These are phyloP conservation scores for Talaromyces albobiverticillius DNA, from an alignment of 2,329 filamentous ascomycete species.

Conservation along the genomic window DNA sequence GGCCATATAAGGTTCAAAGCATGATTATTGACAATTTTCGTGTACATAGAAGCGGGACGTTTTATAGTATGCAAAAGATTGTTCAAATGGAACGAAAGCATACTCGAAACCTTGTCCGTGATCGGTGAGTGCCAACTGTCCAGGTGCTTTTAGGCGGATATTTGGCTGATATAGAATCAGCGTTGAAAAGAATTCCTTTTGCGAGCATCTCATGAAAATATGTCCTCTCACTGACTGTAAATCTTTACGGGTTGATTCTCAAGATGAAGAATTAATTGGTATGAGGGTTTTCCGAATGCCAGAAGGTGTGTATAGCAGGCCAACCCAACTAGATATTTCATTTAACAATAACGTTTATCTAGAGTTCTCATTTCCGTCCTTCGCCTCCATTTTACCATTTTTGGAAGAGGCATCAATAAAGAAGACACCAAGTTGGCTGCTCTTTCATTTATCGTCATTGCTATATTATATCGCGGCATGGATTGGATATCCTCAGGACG, in stretches of 20 bases:
- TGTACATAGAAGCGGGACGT: background rate
- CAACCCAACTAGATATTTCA: background rate
- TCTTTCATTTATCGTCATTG: conserved; percentile 7
- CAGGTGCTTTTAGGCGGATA: too few species aligned
- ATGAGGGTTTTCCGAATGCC: conserved; percentile 12
- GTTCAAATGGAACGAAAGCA: conserved; percentile 8
- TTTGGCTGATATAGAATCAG: too few species aligned
- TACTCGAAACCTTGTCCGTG: background rate
- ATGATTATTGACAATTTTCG: background rate
- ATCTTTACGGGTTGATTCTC: too few species aligned
- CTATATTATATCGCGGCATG: conserved; percentile 10
- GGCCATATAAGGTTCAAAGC: conserved; percentile 5
- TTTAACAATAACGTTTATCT: background rate
- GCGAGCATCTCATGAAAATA: too few species aligned
- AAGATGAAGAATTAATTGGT: background rate
- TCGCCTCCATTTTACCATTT: conserved; percentile 16
- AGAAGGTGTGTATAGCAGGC: conserved; percentile 10
- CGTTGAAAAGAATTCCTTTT: too few species aligned
- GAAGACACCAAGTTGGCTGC: conserved; percentile 12
- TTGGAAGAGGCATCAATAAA: conserved; percentile 9
- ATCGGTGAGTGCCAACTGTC: too few species aligned
- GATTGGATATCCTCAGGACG: too few species aligned
- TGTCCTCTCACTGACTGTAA: too few species aligned
- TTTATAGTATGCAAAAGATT: background rate
- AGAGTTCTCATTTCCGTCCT: conserved; percentile 15